Base-by-base conservation (phyloP, 306 rosid genomes). In the Prunus kanzakura region DNA sequence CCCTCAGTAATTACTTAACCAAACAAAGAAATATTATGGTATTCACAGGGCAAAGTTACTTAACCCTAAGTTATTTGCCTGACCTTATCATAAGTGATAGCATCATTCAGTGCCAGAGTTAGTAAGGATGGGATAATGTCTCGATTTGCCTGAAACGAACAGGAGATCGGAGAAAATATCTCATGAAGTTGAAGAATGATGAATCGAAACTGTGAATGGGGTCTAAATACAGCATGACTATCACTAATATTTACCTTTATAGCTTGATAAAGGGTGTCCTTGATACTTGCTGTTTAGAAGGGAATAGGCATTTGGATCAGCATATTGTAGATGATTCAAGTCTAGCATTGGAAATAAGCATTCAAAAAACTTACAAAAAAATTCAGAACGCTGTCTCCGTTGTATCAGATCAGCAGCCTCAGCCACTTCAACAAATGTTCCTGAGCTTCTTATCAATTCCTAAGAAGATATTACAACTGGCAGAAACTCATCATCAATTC, bases 341-440 rank as follows among this genome's bases (percentile, higher is more conserved):
- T 69, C 73, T 4, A 74, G 63, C 65, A 75, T 69, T 61, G 52
- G 60, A 35, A 71, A 71, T 35, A 43, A 82, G 82, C 58, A 29
- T 71, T 4, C 55, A 43, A 79, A 72, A 55, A 85, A 80, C 97
- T 84, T 84, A 91, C 98, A 87, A 12, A 70, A 91, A 80, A 95
- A 92, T 3, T 91, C 96, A 70, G 98, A 92, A 67, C 97, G 93
- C 86, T 95, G 98, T 75, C 97, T 84, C 18, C 89, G 91, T 76
- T 95, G 87, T 82, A 90, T 91, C 84, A 95, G 80, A 80, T 92
- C 99, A 73, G 99, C 99, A 55, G 99, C 99, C 79, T 76, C 80
- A 27, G 99, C 97, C 10, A 61, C 80, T 69, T 76, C 83, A 71
- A 84, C 89, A 58, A 86, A 86, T 4, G 82, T 73, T 54, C 90